A percentile compares a stretch with the other conserved stretches of the same genome.
Conservation (phyloP, 345 rosid genomes). For the Leavenworthia alabamica region DNA sequence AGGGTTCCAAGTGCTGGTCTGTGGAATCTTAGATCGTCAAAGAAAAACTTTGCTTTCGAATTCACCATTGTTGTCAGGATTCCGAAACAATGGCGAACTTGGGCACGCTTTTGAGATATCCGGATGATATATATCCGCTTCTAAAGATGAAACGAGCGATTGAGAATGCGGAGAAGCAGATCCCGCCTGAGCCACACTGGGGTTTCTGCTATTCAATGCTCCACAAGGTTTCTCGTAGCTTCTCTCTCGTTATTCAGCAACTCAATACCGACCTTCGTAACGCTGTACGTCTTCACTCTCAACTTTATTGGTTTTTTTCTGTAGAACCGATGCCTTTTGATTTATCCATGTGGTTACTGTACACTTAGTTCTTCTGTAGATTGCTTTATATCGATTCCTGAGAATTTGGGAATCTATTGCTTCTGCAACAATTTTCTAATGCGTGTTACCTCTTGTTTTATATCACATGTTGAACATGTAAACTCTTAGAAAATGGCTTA, state of each 20-base stretch:
- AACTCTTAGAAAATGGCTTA: background rate
- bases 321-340: background rate
- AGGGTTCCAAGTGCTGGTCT: background rate
- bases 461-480: too few species aligned
- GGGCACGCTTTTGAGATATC: conserved; percentile 62
- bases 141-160: conserved; percentile 74
- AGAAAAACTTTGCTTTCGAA: background rate
- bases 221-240: conserved; percentile 86
- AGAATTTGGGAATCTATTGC: too few species aligned
- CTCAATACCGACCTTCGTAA: conserved; percentile 69
- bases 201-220: conserved; percentile 87
- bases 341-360: background rate
- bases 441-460: too few species aligned
- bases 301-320: background rate
- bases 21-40: conserved; percentile 16
- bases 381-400: background rate
- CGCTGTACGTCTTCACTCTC: conserved; percentile 47
- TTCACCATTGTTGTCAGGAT: background rate
- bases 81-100: conserved; percentile 55
- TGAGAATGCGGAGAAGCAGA: conserved; percentile 76
- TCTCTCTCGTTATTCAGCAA: conserved; percentile 87
- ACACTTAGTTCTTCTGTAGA: too few species aligned
- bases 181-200: conserved; percentile 90
- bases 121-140: conserved; percentile 82
- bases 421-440: too few species aligned